phyloP scores from a whole-genome alignment of 140 eudicot genomes.

The Stevia rebaudiana region DNA sequence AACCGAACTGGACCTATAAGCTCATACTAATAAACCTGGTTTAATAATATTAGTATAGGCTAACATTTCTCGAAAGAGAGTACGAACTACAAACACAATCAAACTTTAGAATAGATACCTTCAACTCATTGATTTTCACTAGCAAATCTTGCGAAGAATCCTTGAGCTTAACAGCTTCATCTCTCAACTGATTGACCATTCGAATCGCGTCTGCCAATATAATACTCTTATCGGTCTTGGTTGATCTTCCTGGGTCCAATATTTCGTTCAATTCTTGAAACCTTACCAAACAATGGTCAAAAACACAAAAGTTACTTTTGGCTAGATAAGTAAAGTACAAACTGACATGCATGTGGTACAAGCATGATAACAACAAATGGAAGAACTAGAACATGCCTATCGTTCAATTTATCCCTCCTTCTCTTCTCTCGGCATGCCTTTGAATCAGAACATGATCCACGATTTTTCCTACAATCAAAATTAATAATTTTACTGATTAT shows the following conservation, averaged over 20 bases:
- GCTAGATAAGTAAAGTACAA: conserved; percentile 1
- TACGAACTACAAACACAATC: too few relatives aligned
- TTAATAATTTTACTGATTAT: not conserved
- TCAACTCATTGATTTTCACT: conserved; percentile 63
- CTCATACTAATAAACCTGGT: too few relatives aligned
- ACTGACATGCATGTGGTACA: conserved; percentile 1
- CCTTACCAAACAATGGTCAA: conserved; percentile 35
- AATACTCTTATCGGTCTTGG: conserved; percentile 59
- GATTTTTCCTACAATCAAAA: conserved; percentile 40
- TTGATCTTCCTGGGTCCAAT: conserved; percentile 71
- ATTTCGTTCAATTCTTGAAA: conserved; percentile 66
- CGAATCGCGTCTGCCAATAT: conserved; percentile 65
- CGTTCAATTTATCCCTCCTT: conserved; percentile 71
- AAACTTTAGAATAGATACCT: conserved; percentile 53
- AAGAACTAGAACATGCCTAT: conserved; percentile 37
- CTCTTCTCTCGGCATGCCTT: conserved; percentile 82
- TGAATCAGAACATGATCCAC: conserved; percentile 56
- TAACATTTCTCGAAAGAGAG: too few relatives aligned
- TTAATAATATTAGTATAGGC: too few relatives aligned
- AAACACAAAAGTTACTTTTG: not conserved
- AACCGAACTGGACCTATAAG: too few relatives aligned
- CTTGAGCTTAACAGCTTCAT: conserved; percentile 61
- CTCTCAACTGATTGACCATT: conserved; percentile 59
- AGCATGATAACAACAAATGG: conserved; percentile 8
- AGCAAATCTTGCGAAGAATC: conserved; percentile 46